Conservation (phyloP, 352 stramenopile genomes). For the Pythium brachiatum region DNA sequence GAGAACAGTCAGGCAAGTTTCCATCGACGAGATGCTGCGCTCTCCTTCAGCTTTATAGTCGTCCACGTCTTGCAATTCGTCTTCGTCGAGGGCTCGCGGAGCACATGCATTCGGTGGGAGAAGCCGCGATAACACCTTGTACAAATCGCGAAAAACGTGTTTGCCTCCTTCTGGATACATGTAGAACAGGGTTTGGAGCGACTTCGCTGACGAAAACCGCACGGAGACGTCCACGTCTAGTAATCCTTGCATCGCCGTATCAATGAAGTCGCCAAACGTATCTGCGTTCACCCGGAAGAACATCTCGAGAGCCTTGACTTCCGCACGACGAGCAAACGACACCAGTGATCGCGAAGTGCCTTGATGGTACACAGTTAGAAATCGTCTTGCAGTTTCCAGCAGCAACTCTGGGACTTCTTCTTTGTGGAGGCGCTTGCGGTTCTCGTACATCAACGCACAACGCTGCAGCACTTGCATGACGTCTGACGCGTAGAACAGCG, state of each 20-base stretch:
- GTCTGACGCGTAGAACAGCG: constrained; percentile 53
- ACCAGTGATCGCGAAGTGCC: constrained; percentile 25
- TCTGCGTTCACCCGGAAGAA: constrained; percentile 64
- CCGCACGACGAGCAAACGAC: constrained; percentile 30
- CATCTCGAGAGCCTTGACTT: constrained; percentile 56
- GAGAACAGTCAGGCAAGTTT: constrained; percentile 42
- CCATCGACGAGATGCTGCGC: not conserved
- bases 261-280: constrained; percentile 53
- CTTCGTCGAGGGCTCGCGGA: not conserved
- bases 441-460: constrained; percentile 51
- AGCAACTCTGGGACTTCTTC: constrained; percentile 51
- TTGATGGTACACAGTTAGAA: constrained; percentile 27
- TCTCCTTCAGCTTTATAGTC: not conserved
- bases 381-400: constrained; percentile 38
- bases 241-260: constrained; percentile 40
- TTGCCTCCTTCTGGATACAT: constrained; percentile 77
- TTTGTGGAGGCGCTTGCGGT: constrained; percentile 43
- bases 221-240: constrained; percentile 58
- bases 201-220: constrained; percentile 39
- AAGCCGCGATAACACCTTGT: constrained; percentile 34
- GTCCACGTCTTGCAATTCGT: not conserved
- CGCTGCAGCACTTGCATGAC: constrained; percentile 43
- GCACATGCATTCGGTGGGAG: constrained; percentile 9
- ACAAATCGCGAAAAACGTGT: constrained; percentile 58
- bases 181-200: constrained; percentile 68